A percentile compares a stretch with the other conserved stretches of the same genome.
Conservation (phyloP, 345 rosid genomes). For the Aurinia saxatilis region DNA sequence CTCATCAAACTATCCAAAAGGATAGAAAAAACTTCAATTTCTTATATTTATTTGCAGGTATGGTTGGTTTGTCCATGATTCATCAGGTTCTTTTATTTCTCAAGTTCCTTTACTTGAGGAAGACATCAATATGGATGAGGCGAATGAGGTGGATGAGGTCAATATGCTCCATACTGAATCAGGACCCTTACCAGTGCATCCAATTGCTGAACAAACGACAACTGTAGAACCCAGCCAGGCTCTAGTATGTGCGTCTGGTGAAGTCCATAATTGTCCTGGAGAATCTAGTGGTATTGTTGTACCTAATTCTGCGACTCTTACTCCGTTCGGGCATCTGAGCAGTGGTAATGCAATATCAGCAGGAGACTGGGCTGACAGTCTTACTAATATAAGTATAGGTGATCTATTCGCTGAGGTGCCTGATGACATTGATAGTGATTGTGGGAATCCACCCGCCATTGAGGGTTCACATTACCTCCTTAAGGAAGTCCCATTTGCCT, state of each 20-base stretch:
- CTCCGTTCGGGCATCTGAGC: slow-evolving; percentile 25
- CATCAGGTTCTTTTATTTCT: slow-evolving; percentile 32
- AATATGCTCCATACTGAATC: slow-evolving; percentile 29
- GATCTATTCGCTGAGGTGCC: slow-evolving; percentile 79
- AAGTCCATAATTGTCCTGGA: slow-evolving; percentile 24
- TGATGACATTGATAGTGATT: slow-evolving; percentile 34
- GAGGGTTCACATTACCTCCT: slow-evolving; percentile 47
- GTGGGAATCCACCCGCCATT: slow-evolving; percentile 32
- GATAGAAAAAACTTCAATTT: slow-evolving; percentile 10
- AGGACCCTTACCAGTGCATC: slow-evolving; percentile 24
- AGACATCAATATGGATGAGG: slow-evolving; percentile 31
- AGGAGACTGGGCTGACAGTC: slow-evolving; percentile 95
- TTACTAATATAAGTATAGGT: slow-evolving; percentile 85
- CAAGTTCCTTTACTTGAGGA: slow-evolving; percentile 39
- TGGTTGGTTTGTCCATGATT: slow-evolving; percentile 70
- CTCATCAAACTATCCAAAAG: background rate
- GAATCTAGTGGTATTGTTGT: slow-evolving; percentile 19
- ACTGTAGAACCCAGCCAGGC: slow-evolving; percentile 25
- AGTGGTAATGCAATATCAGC: slow-evolving; percentile 45
- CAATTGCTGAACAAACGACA: slow-evolving; percentile 31
- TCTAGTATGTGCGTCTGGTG: slow-evolving; percentile 28
- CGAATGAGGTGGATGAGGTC: slow-evolving; percentile 17
- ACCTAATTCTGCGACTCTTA: slow-evolving; percentile 22
- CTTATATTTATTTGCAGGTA: slow-evolving; percentile 52
- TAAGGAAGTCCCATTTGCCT: slow-evolving; percentile 61